A percentile compares a stretch with the other conserved stretches of the same genome.
Evolutionary conservation across 495 filamentous ascomycete species (phyloP).

Genomic region (Penicillium cosmopolitanum): DNA sequence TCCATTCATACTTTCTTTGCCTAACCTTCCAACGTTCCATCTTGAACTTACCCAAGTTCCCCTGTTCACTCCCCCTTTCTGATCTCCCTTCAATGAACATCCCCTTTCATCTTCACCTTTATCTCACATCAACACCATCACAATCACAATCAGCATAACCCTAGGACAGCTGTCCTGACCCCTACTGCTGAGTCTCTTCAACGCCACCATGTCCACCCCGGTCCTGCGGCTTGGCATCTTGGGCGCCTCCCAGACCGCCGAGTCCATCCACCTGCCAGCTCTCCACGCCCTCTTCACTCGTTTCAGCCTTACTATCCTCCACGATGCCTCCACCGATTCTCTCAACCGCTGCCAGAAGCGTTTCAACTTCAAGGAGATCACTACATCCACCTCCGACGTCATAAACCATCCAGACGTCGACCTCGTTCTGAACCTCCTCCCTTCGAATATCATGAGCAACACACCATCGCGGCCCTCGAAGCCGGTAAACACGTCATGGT

Average conservation of each 20-base stretch:
- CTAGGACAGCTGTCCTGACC: background rate
- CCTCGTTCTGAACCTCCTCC: slow-evolving; percentile 55
- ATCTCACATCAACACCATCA: too few species aligned
- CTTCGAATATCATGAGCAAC: slow-evolving; percentile 53
- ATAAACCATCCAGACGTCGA: slow-evolving; percentile 39
- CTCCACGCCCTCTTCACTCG: slow-evolving; percentile 42
- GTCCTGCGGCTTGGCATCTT: slow-evolving; percentile 50
- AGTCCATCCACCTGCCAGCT: slow-evolving; percentile 54
- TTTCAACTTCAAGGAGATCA: slow-evolving; percentile 18
- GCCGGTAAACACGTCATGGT: slow-evolving; percentile 58
- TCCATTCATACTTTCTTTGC: too few species aligned
- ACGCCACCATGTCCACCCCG: slow-evolving; percentile 24
- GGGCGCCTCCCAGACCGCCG: slow-evolving; percentile 47
- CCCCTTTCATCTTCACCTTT: background rate
- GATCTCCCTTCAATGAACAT: background rate
- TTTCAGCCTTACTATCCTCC: slow-evolving; percentile 46
- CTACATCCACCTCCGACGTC: slow-evolving; percentile 19
- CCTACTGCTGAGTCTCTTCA: background rate
- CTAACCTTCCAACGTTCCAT: background rate
- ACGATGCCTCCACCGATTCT: slow-evolving; percentile 36
- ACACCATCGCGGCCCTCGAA: slow-evolving; percentile 52
- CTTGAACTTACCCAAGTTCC: background rate
- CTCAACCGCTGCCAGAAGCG: slow-evolving; percentile 14
- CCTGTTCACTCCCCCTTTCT: background rate
- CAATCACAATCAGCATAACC: background rate